A percentile compares a stretch with the other conserved stretches of the same genome.
Evolutionary conservation across 1,284 basidiomycete genomes (phyloP).

Genomic region (Phylloboletellus chloephorus): DNA sequence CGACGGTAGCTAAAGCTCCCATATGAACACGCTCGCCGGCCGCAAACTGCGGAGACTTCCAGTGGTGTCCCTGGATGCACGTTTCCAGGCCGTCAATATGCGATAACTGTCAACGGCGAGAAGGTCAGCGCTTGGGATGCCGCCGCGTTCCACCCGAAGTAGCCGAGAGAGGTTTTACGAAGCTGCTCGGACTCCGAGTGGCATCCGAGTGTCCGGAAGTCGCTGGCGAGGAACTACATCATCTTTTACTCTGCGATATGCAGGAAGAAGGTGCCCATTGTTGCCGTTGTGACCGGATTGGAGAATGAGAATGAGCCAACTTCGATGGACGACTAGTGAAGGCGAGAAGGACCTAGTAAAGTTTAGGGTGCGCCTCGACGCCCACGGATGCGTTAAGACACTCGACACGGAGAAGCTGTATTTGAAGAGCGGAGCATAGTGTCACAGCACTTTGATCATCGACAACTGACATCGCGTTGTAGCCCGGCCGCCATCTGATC

Average conservation of each 20-base stretch:
- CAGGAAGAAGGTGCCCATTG: slow-evolving; percentile 29
- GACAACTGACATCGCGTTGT: slow-evolving; percentile 16
- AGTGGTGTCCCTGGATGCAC: slow-evolving; percentile 28
- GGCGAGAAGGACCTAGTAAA: slow-evolving; percentile 25
- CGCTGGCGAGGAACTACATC: slow-evolving; percentile 27
- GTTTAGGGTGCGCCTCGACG: slow-evolving; percentile 28
- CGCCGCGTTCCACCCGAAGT: slow-evolving; percentile 19
- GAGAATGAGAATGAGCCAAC: slow-evolving; percentile 31
- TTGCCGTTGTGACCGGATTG: slow-evolving; percentile 30
- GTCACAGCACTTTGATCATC: slow-evolving; percentile 20
- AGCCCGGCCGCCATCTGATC: slow-evolving; percentile 15
- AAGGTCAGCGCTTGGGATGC: slow-evolving; percentile 30
- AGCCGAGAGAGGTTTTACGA: slow-evolving; percentile 25
- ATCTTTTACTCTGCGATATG: slow-evolving; percentile 30
- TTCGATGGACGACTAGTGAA: slow-evolving; percentile 33
- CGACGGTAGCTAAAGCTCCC: slow-evolving; percentile 32
- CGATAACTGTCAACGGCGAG: slow-evolving; percentile 15
- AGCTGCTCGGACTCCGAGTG: slow-evolving; percentile 23
- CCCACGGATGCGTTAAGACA: slow-evolving; percentile 32
- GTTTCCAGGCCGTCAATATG: slow-evolving; percentile 20
- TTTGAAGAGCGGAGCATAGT: slow-evolving; percentile 17
- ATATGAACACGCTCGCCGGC: slow-evolving; percentile 30
- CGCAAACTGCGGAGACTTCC: slow-evolving; percentile 25
- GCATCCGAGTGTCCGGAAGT: slow-evolving; percentile 25
- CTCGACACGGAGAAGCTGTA: slow-evolving; percentile 21